Conservation (phyloP, 2,329 filamentous ascomycete genomes). For the Penicillium sclerotigenum region DNA sequence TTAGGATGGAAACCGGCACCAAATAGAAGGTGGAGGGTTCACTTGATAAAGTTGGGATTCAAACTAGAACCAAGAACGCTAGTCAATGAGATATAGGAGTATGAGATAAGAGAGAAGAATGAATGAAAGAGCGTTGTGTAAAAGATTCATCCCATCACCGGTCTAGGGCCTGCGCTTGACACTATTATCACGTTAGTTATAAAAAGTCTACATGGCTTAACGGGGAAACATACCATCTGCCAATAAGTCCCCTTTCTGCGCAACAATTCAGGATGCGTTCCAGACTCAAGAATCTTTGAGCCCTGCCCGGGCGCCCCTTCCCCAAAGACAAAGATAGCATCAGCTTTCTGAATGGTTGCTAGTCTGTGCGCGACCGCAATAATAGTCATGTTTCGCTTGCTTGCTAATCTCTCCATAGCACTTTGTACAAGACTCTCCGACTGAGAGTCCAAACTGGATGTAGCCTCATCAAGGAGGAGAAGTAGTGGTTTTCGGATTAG, state of each 20-base stretch:
- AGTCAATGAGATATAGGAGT: not conserved
- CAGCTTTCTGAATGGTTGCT: slow-evolving; percentile 4
- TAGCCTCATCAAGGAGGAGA: slow-evolving; percentile 60
- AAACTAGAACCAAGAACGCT: no score
- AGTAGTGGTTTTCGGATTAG: slow-evolving; percentile 52
- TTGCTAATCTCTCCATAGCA: slow-evolving; percentile 62
- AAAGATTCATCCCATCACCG: not conserved
- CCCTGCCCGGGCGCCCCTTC: slow-evolving; percentile 45
- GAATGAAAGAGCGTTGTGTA: not conserved
- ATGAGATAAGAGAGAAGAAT: not conserved
- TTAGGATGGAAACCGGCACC: no score
- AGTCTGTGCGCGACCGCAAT: slow-evolving; percentile 52
- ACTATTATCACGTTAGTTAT: not conserved
- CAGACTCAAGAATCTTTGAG: slow-evolving; percentile 51
- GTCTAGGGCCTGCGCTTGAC: slow-evolving; percentile 5
- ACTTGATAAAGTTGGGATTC: no score
- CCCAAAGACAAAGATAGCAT: slow-evolving; percentile 57
- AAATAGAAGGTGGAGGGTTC: no score
- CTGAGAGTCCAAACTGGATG: slow-evolving; percentile 60
- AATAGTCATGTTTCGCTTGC: slow-evolving; percentile 58
- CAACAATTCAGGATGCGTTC: not conserved
- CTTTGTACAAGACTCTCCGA: slow-evolving; percentile 65
- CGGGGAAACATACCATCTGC: not conserved
- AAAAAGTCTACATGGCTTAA: no score
- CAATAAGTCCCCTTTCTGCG: slow-evolving; percentile 2